Evolutionary conservation across 768 basidiomycete species (phyloP), one percentile per base, ranked within the genome.

Genomic region (Amanita exitialis): DNA sequence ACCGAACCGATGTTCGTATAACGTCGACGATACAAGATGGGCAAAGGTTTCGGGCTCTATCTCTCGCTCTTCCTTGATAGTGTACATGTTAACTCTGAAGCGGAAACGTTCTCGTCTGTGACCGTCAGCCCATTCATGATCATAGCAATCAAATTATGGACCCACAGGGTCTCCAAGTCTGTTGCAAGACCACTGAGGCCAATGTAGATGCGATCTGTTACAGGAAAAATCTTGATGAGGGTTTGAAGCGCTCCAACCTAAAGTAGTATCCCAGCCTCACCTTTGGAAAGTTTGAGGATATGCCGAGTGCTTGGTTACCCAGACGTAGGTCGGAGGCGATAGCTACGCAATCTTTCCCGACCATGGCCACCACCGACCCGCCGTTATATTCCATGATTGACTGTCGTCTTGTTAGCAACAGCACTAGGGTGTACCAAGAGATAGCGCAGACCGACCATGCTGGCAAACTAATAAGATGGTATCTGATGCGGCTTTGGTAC

Each of bases 281-380:
- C 82, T 91, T 96, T 66, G 97, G 86, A 66, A 95, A 98, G 70
- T 98, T 88, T 44, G 83, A 79, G 6, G 94, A 85, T 45, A 98
- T 82, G 32, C 88, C 83, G 59, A 94, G 65, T 5, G 88, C 79
- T 64, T 92, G 86, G 57, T 85, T 88, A 53, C 96, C 96, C 49
- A 98, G 72, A 56, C 95, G 81, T 58, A 95, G 63, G 71, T 99
- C 96, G 49, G 87, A 91, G 23, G 95, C 96, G 69, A 98, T 98
- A 48, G 96, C 96, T 45, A 99, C 96, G 66, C 96, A 99, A 59
- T 92, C 87, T 71, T 98, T 97, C 56, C 96, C 96, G 53, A 87
- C 86, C 96, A 99, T 99, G 74, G 96, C 96, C 69, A 99, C 78
- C 61, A 95, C 90, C 71, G 94, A 96, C 71, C 96, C 96, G 73